phyloP scores from a whole-genome alignment of 371 early-diverging fungal genomes.

The Nematocida ausubeli region DNA sequence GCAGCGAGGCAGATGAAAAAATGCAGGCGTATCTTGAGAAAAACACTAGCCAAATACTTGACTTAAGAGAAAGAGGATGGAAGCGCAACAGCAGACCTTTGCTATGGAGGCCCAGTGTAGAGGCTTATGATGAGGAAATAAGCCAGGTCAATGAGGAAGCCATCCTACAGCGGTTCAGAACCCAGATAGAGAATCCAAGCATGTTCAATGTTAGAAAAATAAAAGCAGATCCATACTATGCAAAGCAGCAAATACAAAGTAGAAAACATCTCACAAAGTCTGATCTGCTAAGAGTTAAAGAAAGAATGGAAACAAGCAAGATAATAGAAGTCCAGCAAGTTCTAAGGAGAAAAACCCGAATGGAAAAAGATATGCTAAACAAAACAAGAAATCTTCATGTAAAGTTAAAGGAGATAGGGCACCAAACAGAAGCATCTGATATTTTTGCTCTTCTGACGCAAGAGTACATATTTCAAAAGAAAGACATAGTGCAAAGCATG shows the following conservation, averaged over 20 bases:
- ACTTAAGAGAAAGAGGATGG: conserved; percentile 4
- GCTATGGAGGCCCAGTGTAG: conserved; percentile 31
- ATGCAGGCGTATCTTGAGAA: background rate
- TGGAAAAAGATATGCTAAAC: conserved; percentile 11
- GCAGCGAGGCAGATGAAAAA: background rate
- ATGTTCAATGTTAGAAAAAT: background rate
- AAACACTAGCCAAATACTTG: background rate
- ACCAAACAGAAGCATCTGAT: conserved; percentile 17
- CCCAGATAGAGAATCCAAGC: background rate
- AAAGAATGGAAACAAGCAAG: background rate
- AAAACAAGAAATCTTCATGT: conserved; percentile 25
- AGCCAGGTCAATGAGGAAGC: background rate
- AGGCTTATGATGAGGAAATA: conserved; percentile 18
- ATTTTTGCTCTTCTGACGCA: conserved; percentile 29
- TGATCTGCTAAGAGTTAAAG: background rate
- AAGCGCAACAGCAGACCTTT: background rate
- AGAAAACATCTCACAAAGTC: background rate
- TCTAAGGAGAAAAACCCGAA: background rate
- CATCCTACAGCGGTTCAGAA: conserved; percentile 8
- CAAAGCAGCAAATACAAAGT: background rate
- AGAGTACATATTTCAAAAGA: conserved; percentile 29
- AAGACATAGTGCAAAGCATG: conserved; percentile 28
- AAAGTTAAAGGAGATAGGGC: conserved; percentile 28
- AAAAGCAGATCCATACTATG: conserved; percentile 25
- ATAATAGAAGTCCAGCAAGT: background rate